Evolutionary conservation across 352 stramenopile genomes (phyloP).

Genomic region (Thalassiosira hispida): DNA sequence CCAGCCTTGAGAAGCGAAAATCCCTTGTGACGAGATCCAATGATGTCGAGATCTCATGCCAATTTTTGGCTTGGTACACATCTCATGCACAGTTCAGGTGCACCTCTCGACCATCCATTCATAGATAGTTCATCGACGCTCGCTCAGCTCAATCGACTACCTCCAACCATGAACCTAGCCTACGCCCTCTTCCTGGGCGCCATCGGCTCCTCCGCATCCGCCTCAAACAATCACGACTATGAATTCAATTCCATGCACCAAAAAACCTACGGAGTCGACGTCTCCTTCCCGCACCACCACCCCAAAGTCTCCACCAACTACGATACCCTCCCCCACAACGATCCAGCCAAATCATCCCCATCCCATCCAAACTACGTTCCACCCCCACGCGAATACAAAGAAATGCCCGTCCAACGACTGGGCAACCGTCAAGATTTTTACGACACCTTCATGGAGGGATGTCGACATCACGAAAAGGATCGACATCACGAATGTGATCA

Average conservation of each 20-base stretch:
- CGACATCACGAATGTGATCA: constrained; percentile 37
- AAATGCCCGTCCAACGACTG: constrained; percentile 35
- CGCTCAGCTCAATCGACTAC: no score
- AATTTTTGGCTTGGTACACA: no score
- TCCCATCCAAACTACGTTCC: constrained; percentile 6
- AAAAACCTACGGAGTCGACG: constrained; percentile 64
- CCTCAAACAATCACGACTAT: constrained; percentile 18
- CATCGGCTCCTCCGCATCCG: no score
- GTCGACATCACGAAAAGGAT: constrained; percentile 24
- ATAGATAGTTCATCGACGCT: no score
- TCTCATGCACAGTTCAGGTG: no score
- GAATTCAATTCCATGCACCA: constrained; percentile 32
- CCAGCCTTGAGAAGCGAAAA: no score
- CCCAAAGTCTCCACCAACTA: constrained; percentile 50
- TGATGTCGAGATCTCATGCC: no score
- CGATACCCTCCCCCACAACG: constrained; percentile 24
- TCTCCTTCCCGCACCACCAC: constrained; percentile 72
- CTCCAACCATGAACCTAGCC: no score
- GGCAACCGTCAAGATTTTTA: constrained; percentile 56
- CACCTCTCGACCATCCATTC: no score
- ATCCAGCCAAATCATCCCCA: background rate
- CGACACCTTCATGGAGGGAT: constrained; percentile 44
- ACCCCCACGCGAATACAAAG: constrained; percentile 9
- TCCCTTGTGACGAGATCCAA: no score
- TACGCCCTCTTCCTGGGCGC: no score